Conservation (phyloP, 306 rosid species). For the Myrica gale region DNA sequence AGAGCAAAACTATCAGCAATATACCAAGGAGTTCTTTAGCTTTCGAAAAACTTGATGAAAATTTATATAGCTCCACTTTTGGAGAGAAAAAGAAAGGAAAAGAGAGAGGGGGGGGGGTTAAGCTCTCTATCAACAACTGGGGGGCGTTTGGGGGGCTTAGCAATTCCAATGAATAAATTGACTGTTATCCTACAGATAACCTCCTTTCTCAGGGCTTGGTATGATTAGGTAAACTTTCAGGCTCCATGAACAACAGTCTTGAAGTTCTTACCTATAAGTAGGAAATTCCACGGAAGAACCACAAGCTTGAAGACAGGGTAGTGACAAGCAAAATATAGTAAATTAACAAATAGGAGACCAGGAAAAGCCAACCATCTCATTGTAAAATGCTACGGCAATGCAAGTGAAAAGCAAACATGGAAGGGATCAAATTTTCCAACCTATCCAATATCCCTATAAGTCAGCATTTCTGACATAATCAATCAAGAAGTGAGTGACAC, state of each 20-base stretch:
- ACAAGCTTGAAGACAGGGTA: background rate
- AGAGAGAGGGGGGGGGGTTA: background rate
- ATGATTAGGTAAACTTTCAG: background rate
- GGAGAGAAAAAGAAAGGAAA: no score
- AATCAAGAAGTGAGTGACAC: background rate
- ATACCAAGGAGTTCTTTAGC: conserved; percentile 1
- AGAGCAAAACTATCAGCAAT: conserved; percentile 20
- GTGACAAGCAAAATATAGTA: background rate
- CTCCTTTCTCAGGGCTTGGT: background rate
- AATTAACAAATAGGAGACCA: background rate
- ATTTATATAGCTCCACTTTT: background rate
- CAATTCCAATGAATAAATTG: background rate
- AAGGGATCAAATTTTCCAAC: background rate
- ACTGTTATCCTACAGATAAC: background rate
- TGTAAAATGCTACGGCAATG: background rate
- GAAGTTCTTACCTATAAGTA: background rate
- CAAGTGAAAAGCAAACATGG: background rate
- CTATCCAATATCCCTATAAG: background rate
- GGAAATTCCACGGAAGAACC: background rate
- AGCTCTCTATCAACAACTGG: no score
- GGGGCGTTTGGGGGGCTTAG: background rate
- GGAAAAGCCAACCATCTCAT: background rate
- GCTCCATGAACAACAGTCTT: background rate
- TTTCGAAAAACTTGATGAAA: conserved; percentile 6
- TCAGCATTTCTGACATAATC: background rate